Evolutionary conservation across 2,329 filamentous ascomycete genomes (phyloP), one percentile per base, ranked within the genome.

Genomic region (Colletotrichum theobromicola): DNA sequence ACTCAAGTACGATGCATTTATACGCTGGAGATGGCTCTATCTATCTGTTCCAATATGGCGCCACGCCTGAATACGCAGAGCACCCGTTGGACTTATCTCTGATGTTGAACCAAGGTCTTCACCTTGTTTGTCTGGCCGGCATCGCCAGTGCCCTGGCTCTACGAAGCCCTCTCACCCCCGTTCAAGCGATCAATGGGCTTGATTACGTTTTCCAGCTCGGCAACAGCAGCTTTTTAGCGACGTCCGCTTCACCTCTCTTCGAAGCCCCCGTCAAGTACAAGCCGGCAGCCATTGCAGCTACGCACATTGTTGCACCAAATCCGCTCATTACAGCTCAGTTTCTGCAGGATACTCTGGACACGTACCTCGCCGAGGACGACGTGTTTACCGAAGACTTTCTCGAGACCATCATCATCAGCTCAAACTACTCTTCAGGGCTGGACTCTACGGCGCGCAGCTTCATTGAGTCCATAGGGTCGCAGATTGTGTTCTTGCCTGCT

Each of bases 181-280:
- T 21, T 4, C 42, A 46, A 10, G 42, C 42, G 3, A 46, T 21
- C 5, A 46, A 46, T 7, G 42, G 42, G 12, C 42, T 21, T 46
- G 42, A 46, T 21, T 46, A 0, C 2, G 1, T 46, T 46, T 46
- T 21, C 42, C 42, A 46, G n/a, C n/a, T 46, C 3, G 42, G 42
- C 9, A 46, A 46, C 42, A 46, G 42, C 42, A 46, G 42, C 42
- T 46, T 46, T 7, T 18, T 46, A 21, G 42, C 42, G n/a, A 46
- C 42, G 13, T 46, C 42, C 3, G n/a, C 42, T 0, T 46, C 42
- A 7, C n/a, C 42, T 3, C 18, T 46, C 0, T 46, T 13, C 18
- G 42, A 46, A 9, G 42, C 42, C 12, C 42, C 42, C 5, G 4
- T 46, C 8, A 21, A 46, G 5, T 46, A 46, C 42, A 46, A 21